Percentiles rank a stretch among this genome's conserved stretches.
These are phyloP conservation scores for Nicotiana obtusifolia DNA, from an alignment of 257 asterid species.

Conservation along the genomic window DNA sequence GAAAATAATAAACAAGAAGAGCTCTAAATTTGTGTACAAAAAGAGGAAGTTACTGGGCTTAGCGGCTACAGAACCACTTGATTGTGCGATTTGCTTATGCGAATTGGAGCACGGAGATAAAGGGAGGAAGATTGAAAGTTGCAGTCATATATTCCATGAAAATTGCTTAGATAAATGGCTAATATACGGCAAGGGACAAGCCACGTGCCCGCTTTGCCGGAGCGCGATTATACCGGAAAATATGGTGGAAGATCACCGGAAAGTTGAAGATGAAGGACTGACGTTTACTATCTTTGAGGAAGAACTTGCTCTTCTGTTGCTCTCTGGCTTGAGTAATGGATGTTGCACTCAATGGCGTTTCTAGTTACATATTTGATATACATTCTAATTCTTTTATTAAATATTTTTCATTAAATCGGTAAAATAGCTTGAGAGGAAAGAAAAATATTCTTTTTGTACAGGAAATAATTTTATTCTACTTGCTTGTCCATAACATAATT, in stretches of 20 bases:
- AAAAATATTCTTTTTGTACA: no score
- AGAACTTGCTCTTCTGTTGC: slow-evolving; percentile 19
- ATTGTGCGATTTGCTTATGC: background rate
- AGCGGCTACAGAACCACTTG: background rate
- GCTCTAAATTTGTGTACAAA: slow-evolving; percentile 28
- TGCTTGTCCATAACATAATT: no score
- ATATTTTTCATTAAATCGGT: no score
- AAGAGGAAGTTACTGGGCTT: background rate
- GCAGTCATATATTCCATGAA: background rate
- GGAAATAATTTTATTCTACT: no score
- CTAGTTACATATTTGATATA: background rate
- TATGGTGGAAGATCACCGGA: background rate
- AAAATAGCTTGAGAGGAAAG: no score
- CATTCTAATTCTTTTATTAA: background rate
- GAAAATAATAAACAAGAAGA: slow-evolving; percentile 30
- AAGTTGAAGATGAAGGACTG: background rate
- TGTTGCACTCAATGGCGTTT: background rate
- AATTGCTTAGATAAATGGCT: background rate
- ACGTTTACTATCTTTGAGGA: background rate
- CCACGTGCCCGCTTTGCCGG: background rate
- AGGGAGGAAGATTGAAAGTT: background rate
- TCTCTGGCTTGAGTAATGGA: slow-evolving; percentile 11
- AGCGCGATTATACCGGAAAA: slow-evolving; percentile 5
- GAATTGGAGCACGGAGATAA: background rate
- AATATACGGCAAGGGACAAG: background rate